A percentile compares a stretch with the other conserved stretches of the same genome.
phyloP scores from a whole-genome alignment of 2,329 filamentous ascomycete genomes.

The Fonsecaea pedrosoi region DNA sequence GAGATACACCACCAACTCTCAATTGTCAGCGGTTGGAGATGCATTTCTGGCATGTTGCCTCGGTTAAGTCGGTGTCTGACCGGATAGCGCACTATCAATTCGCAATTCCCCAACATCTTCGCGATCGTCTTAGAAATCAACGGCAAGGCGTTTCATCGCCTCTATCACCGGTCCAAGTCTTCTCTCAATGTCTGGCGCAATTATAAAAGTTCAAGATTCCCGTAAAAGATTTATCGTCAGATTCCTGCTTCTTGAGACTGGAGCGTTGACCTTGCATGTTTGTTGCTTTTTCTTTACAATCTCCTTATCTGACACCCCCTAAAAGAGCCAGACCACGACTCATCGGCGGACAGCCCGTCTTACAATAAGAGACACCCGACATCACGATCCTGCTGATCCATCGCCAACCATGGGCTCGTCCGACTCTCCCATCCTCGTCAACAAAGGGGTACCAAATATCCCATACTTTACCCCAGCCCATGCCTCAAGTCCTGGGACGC shows the following conservation, averaged over 20 bases:
- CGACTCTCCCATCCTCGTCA: conserved; percentile 20
- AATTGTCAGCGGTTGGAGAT: neutral
- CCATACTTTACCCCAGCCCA: conserved; percentile 40
- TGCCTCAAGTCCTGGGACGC: conserved; percentile 29
- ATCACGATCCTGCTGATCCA: neutral
- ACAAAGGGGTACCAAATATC: conserved; percentile 35
- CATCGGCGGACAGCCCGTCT: neutral
- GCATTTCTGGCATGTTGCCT: conserved; percentile 1
- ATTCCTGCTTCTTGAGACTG: neutral
- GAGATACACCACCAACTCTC: neutral
- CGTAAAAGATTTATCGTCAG: neutral
- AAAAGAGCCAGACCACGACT: neutral
- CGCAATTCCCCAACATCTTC: conserved; percentile 20
- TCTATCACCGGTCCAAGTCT: neutral
- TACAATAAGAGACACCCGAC: neutral
- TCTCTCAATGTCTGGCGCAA: neutral
- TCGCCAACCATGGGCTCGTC: conserved; percentile 15
- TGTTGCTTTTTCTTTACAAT: neutral
- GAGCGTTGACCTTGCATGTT: neutral
- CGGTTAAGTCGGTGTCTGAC: conserved; percentile 6
- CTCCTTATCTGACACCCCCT: neutral
- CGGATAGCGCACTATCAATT: conserved; percentile 4
- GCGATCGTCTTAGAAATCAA: conserved; percentile 25
- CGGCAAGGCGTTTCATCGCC: neutral
- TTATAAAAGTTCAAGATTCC: neutral